Evolutionary conservation across 139 green algal species (phyloP).

Genomic region (Haematococcus lacustris): DNA sequence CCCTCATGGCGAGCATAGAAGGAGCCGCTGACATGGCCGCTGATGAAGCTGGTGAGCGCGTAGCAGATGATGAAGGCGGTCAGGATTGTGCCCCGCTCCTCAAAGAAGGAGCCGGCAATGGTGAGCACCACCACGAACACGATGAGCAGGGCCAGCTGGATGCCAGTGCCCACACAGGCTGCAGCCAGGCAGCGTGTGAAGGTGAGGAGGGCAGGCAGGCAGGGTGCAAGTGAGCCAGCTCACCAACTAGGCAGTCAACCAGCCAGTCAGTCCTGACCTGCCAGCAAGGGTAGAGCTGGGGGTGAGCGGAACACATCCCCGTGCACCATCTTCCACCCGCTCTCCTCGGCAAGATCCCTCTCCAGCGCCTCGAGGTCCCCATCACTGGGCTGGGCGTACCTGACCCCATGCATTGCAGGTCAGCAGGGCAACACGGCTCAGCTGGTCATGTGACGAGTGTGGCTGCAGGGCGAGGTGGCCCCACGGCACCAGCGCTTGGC

Average conservation of each 20-base stretch:
- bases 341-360: constrained; percentile 64
- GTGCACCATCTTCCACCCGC: constrained; percentile 97
- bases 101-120: constrained; percentile 66
- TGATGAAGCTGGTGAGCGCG: constrained; percentile 76
- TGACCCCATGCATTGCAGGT: too few species aligned
- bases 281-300: constrained; percentile 63
- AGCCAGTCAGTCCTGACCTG: constrained; percentile 27
- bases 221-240: too few species aligned
- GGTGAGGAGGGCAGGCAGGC: too few species aligned
- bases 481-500: too few species aligned
- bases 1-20: constrained; percentile 85
- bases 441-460: too few species aligned
- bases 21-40: constrained; percentile 64
- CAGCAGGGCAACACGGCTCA: too few species aligned
- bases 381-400: too few species aligned
- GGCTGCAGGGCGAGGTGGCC: too few species aligned
- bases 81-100: constrained; percentile 80
- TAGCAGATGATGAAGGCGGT: constrained; percentile 93
- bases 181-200: background rate
- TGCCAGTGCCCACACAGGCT: constrained; percentile 51
- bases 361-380: constrained; percentile 16
- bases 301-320: constrained; percentile 94
- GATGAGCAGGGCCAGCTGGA: constrained; percentile 80
- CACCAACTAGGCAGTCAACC: background rate
- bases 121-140: constrained; percentile 75